Conservation (phyloP, 257 asterid genomes). For the Ocimum tenuiflorum region DNA sequence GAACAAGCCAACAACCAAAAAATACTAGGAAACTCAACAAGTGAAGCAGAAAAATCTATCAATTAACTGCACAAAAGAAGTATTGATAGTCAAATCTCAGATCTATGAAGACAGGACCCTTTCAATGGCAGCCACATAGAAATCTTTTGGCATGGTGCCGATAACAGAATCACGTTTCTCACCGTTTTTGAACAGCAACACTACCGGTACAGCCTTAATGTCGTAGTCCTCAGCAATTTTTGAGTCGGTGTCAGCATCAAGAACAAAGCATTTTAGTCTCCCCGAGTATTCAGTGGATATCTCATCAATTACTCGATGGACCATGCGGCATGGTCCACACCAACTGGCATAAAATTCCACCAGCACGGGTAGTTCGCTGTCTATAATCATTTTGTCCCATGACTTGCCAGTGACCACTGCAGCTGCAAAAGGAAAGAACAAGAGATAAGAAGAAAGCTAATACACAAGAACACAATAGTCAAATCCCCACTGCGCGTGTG, state of each 20-base stretch:
- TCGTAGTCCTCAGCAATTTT: constrained; percentile 60
- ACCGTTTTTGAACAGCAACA: constrained; percentile 75
- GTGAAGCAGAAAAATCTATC: background rate
- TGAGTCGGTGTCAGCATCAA: constrained; percentile 60
- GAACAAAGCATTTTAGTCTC: constrained; percentile 57
- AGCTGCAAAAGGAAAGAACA: constrained; percentile 37
- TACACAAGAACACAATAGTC: background rate
- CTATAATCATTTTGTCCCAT: constrained; percentile 58
- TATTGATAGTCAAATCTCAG: background rate
- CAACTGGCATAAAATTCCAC: constrained; percentile 83
- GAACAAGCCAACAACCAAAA: no score
- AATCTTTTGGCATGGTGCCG: constrained; percentile 93
- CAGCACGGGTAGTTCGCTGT: constrained; percentile 63
- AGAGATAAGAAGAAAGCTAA: constrained; percentile 4
- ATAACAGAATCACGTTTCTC: constrained; percentile 48
- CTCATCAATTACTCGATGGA: constrained; percentile 80
- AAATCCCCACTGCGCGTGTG: no score
- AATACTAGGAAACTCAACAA: no score
- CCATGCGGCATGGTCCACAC: constrained; percentile 98
- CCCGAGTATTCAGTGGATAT: constrained; percentile 74
- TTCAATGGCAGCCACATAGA: constrained; percentile 71
- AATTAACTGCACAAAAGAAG: background rate
- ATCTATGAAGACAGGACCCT: constrained; percentile 45
- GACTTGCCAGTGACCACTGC: constrained; percentile 56
- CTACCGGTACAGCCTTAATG: constrained; percentile 83